Conservation (phyloP, 495 filamentous ascomycete species). For the Xylaria curta region DNA sequence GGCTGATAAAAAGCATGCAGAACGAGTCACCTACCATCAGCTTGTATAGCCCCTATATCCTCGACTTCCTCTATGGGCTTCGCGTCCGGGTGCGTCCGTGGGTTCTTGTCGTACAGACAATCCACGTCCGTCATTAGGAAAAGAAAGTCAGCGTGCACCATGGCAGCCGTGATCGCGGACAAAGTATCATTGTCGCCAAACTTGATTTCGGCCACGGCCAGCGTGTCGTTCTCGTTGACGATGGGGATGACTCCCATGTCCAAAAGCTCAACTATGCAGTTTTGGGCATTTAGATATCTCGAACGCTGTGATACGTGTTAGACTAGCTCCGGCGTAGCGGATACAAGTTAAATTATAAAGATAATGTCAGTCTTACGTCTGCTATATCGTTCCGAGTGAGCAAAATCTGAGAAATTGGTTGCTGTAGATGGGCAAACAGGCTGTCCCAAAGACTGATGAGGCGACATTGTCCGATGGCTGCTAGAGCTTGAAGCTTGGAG, state of each 20-base stretch:
- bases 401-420: slow-evolving; percentile 93
- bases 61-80: slow-evolving; percentile 90
- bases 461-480: slow-evolving; percentile 93
- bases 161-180: slow-evolving; percentile 93
- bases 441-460: slow-evolving; percentile 96
- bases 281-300: slow-evolving; percentile 95
- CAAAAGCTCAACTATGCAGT: slow-evolving; percentile 86
- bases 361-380: slow-evolving; percentile 66
- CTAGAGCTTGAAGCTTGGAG: slow-evolving; percentile 87
- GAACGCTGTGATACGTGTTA: slow-evolving; percentile 64
- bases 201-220: slow-evolving; percentile 98
- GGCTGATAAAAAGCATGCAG: background rate
- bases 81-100: slow-evolving; percentile 81
- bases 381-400: slow-evolving; percentile 97
- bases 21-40: slow-evolving; percentile 63
- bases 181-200: slow-evolving; percentile 99
- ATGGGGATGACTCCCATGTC: slow-evolving; percentile 98
- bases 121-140: slow-evolving; percentile 99
- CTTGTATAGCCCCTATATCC: slow-evolving; percentile 83
- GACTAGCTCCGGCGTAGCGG: background rate
- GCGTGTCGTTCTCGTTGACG: slow-evolving; percentile 97
- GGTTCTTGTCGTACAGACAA: slow-evolving; percentile 95
- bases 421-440: slow-evolving; percentile 81
- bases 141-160: slow-evolving; percentile 95
- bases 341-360: background rate